phyloP scores from a whole-genome alignment of 805 yeast species.

The Metschnikowia vanudenii region DNA sequence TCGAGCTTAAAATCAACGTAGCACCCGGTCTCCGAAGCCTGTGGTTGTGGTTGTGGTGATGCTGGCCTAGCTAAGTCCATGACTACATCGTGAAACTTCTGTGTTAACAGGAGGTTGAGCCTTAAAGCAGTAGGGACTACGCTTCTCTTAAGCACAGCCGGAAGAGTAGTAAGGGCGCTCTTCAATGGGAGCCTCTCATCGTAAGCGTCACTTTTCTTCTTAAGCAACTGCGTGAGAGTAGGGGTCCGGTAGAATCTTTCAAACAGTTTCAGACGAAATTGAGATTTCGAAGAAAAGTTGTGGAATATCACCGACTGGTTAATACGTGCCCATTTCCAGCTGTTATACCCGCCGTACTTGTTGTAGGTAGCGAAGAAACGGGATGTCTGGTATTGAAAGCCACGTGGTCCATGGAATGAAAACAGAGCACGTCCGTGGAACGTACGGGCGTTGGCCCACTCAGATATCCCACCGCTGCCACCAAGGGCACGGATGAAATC shows the following conservation, averaged over 20 bases:
- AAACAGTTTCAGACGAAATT: constrained; percentile 19
- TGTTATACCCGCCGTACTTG: constrained; percentile 8
- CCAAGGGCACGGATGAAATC: neutral
- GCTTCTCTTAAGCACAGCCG: neutral
- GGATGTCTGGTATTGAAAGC: constrained; percentile 5
- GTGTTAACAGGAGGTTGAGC: constrained; percentile 30
- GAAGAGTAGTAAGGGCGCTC: neutral
- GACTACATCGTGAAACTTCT: constrained; percentile 21
- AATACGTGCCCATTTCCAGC: constrained; percentile 19
- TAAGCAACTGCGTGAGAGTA: constrained; percentile 17
- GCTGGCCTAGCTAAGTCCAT: constrained; percentile 16
- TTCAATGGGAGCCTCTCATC: constrained; percentile 6
- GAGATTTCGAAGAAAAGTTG: constrained; percentile 17
- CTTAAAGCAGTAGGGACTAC: constrained; percentile 20
- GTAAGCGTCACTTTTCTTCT: constrained; percentile 8
- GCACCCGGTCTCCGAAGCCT: constrained; percentile 22
- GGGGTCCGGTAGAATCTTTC: constrained; percentile 16
- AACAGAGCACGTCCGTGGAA: neutral
- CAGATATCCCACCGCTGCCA: too few species aligned
- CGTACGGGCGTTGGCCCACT: neutral
- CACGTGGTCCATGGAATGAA: neutral
- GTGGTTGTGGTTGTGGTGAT: constrained; percentile 8
- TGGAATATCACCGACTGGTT: constrained; percentile 16
- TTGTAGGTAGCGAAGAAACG: constrained; percentile 15
- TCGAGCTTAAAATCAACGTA: constrained; percentile 36